These are phyloP conservation scores for Aspergillus fumigatiaffinis DNA, from an alignment of 2,329 filamentous ascomycete genomes.

Conservation along the genomic window DNA sequence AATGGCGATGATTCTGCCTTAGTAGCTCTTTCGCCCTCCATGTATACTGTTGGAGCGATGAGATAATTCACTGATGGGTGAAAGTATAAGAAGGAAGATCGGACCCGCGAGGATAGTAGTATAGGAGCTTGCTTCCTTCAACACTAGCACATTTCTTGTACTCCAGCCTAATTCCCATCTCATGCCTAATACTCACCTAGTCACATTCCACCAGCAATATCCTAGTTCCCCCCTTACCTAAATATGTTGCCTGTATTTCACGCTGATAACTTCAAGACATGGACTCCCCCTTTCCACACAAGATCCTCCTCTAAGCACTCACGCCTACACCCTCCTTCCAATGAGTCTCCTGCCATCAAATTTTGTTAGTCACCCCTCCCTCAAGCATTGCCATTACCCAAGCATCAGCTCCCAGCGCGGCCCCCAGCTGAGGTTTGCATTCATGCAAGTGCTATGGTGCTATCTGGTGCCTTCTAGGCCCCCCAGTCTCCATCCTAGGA, in stretches of 20 bases:
- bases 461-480: background rate
- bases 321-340: background rate
- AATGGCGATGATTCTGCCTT: background rate
- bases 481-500: background rate
- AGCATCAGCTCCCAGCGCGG: conserved; percentile 12
- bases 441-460: conserved; percentile 1
- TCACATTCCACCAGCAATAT: background rate
- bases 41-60: background rate
- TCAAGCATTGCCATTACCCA: conserved; percentile 8
- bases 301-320: background rate
- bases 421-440: conserved; percentile 14
- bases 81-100: conserved; percentile 5
- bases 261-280: conserved; percentile 5
- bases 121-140: background rate
- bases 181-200: background rate
- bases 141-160: background rate
- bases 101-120: background rate
- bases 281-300: conserved; percentile 2
- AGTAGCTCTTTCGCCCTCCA: background rate
- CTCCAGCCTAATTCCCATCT: background rate
- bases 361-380: background rate
- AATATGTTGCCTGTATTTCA: conserved; percentile 7
- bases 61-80: background rate
- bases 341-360: conserved; percentile 3
- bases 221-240: background rate